These are phyloP conservation scores for Hypoxylon lienhwacheense DNA, from an alignment of 495 filamentous ascomycete genomes.

Conservation along the genomic window DNA sequence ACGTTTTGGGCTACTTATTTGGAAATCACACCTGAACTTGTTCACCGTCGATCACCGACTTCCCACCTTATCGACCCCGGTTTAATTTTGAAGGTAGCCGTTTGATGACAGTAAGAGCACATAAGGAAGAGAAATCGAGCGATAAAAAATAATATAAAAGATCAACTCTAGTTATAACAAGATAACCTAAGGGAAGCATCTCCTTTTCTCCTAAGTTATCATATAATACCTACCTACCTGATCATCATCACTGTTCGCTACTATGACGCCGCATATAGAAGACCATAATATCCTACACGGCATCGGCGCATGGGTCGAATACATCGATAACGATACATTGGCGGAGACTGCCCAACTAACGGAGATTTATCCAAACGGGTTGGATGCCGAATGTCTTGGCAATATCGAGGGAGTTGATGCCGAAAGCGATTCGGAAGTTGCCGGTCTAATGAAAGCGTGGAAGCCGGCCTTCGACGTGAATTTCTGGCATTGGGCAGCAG, in stretches of 20 bases:
- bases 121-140: not conserved
- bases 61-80: slow-evolving; percentile 21
- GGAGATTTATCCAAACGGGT: not conserved
- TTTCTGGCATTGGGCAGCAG: no score
- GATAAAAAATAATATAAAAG: slow-evolving; percentile 10
- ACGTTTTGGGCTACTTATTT: not conserved
- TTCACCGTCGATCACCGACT: slow-evolving; percentile 15
- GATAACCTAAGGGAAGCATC: no score
- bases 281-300: slow-evolving; percentile 10
- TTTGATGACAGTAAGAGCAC: not conserved
- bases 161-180: not conserved
- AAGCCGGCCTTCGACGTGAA: slow-evolving; percentile 13
- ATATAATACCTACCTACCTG: no score
- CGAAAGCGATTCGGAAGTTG: not conserved
- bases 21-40: not conserved
- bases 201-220: no score
- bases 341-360: not conserved
- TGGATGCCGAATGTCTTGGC: not conserved
- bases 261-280: slow-evolving; percentile 7
- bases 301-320: slow-evolving; percentile 18
- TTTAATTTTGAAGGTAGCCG: not conserved
- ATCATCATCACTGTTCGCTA: not conserved
- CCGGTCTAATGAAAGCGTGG: slow-evolving; percentile 12
- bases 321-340: not conserved
- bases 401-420: not conserved